phyloP scores from a whole-genome alignment of 768 basidiomycete species.

The Candolleomyces eurysporus region DNA sequence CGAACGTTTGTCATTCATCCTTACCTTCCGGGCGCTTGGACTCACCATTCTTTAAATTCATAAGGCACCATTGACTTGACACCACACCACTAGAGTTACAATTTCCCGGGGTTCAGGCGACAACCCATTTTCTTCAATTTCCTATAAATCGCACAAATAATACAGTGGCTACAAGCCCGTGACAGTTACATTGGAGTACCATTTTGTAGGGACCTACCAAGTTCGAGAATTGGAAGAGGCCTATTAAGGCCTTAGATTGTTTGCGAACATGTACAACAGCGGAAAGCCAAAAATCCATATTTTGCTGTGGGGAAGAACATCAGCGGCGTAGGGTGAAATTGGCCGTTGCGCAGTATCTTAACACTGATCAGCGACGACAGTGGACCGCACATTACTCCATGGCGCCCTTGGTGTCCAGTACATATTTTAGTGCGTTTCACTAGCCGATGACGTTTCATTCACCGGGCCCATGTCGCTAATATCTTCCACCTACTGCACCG shows the following conservation, averaged over 20 bases:
- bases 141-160: too few species aligned
- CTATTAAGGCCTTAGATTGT: neutral
- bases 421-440: neutral
- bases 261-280: too few species aligned
- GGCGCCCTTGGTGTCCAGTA: constrained; percentile 56
- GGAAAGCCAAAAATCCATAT: constrained; percentile 57
- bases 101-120: too few species aligned
- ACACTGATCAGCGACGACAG: constrained; percentile 29
- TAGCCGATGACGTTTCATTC: neutral
- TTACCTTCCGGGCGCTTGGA: neutral
- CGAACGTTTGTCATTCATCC: constrained; percentile 59
- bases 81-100: neutral
- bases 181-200: too few species aligned
- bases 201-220: too few species aligned
- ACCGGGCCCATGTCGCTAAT: constrained; percentile 79
- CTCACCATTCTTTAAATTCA: constrained; percentile 7
- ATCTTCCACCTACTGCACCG: constrained; percentile 70
- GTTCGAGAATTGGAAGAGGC: neutral
- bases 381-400: constrained; percentile 71
- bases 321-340: constrained; percentile 59
- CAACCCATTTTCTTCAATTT: too few species aligned
- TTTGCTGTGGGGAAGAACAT: constrained; percentile 62
- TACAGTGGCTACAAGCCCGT: too few species aligned
- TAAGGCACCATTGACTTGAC: too few species aligned
- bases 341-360: neutral